Evolutionary conservation across 371 early-diverging fungal species (phyloP).

Genomic region (Mucor mucedo): DNA sequence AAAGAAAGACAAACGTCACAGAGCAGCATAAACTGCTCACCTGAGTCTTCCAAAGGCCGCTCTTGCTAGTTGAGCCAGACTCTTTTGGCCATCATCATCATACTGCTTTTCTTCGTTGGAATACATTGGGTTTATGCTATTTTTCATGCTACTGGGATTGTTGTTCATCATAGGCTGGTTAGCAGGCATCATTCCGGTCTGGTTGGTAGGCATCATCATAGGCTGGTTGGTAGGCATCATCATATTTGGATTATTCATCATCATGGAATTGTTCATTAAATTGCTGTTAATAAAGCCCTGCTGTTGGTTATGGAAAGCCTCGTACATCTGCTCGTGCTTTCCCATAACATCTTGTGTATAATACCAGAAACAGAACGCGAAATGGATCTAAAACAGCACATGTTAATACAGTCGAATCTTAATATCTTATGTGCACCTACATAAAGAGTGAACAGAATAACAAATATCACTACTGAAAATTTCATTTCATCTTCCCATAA

Average conservation of each 20-base stretch:
- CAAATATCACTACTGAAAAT: conserved; percentile 19
- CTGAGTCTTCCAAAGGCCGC: conserved; percentile 10
- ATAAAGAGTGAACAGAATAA: conserved; percentile 28
- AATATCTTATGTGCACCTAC: conserved; percentile 9
- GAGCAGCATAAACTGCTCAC: conserved; percentile 11
- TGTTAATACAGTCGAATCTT: neutral
- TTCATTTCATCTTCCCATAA: conserved; percentile 36
- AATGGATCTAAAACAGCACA: conserved; percentile 13
- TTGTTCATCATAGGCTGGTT: too few relatives aligned
- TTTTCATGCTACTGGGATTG: conserved; percentile 18
- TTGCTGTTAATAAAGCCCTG: neutral
- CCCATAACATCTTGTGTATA: conserved; percentile 16
- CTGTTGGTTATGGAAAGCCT: neutral
- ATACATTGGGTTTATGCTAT: conserved; percentile 21
- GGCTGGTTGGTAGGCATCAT: neutral
- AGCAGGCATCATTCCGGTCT: neutral
- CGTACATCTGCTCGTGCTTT: neutral
- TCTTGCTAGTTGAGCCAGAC: conserved; percentile 29
- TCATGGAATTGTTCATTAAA: neutral
- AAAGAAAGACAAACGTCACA: neutral
- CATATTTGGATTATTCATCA: conserved; percentile 3
- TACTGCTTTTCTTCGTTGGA: neutral
- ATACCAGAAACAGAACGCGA: conserved; percentile 26
- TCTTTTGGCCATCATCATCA: conserved; percentile 28
- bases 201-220: conserved; percentile 8